A percentile compares a stretch with the other conserved stretches of the same genome.
Conservation (phyloP, 2,329 filamentous ascomycete genomes). For the Alternaria sp. region DNA sequence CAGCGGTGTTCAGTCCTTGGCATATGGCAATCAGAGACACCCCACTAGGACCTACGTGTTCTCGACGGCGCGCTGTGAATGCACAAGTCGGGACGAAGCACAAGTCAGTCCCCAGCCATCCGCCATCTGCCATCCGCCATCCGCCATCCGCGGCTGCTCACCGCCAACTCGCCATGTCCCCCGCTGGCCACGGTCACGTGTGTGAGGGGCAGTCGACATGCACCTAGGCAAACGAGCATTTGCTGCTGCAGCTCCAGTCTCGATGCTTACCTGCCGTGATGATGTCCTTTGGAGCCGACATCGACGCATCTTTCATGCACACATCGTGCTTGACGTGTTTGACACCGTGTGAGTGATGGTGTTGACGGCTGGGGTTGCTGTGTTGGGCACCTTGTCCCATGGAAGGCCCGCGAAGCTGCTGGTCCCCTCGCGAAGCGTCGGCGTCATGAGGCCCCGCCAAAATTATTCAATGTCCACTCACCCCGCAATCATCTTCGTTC, state of each 20-base stretch:
- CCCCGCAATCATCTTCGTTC: conserved; percentile 11
- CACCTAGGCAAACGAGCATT: conserved; percentile 14
- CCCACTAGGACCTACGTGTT: conserved; percentile 37
- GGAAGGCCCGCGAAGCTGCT: conserved; percentile 37
- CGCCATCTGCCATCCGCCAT: no score
- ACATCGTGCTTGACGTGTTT: neutral
- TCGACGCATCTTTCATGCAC: neutral
- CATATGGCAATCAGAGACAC: conserved; percentile 21
- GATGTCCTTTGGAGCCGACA: neutral
- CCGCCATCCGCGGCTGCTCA: conserved; percentile 47
- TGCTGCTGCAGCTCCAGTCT: neutral
- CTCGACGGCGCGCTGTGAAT: conserved; percentile 30
- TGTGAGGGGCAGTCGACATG: conserved; percentile 40
- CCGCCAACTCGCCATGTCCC: conserved; percentile 43
- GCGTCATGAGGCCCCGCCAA: conserved; percentile 37
- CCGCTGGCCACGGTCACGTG: conserved; percentile 35
- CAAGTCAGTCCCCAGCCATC: conserved; percentile 43
- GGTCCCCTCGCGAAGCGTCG: conserved; percentile 29
- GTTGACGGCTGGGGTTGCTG: conserved; percentile 21
- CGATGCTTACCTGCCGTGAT: conserved; percentile 1
- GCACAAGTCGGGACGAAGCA: conserved; percentile 22
- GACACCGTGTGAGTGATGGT: conserved; percentile 8
- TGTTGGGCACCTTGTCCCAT: conserved; percentile 25
- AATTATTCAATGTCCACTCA: conserved; percentile 30
- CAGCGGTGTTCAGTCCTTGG: conserved; percentile 43